A percentile compares a stretch with the other conserved stretches of the same genome.
These are phyloP conservation scores for Penicillium sp. DNA, from an alignment of 2,329 filamentous ascomycete species.

Conservation along the genomic window DNA sequence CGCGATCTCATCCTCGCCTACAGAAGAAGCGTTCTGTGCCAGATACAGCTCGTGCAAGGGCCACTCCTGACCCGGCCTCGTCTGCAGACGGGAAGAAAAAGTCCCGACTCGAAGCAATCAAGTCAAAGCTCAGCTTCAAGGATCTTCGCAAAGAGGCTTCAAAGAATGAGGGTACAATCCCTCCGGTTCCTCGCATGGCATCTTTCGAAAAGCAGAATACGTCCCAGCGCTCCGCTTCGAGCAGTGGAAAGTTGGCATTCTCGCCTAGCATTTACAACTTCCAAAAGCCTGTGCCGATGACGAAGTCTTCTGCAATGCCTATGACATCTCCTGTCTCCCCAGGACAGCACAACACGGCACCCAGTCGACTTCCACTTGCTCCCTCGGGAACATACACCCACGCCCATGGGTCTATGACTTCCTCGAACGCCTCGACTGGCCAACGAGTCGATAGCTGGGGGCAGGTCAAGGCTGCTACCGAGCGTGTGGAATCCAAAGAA, in stretches of 20 bases:
- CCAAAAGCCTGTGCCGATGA: background rate
- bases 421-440: background rate
- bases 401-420: background rate
- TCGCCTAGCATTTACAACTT: conserved; percentile 1
- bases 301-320: background rate
- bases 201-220: background rate
- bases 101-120: conserved; percentile 35
- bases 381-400: conserved; percentile 10
- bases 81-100: conserved; percentile 26
- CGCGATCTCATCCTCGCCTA: background rate
- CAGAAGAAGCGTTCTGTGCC: conserved; percentile 28
- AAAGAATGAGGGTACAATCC: conserved; percentile 22
- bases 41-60: conserved; percentile 17
- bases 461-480: background rate
- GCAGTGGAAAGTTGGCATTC: background rate
- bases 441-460: background rate
- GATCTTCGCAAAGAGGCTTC: conserved; percentile 37
- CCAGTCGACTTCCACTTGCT: conserved; percentile 14
- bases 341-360: background rate
- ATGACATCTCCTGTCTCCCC: background rate
- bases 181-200: conserved; percentile 5
- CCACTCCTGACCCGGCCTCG: background rate
- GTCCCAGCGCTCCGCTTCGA: background rate
- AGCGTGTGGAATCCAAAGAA: background rate
- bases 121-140: conserved; percentile 40